These are phyloP conservation scores for Lactifluus pinguis DNA, from an alignment of 768 basidiomycete species.

Conservation along the genomic window DNA sequence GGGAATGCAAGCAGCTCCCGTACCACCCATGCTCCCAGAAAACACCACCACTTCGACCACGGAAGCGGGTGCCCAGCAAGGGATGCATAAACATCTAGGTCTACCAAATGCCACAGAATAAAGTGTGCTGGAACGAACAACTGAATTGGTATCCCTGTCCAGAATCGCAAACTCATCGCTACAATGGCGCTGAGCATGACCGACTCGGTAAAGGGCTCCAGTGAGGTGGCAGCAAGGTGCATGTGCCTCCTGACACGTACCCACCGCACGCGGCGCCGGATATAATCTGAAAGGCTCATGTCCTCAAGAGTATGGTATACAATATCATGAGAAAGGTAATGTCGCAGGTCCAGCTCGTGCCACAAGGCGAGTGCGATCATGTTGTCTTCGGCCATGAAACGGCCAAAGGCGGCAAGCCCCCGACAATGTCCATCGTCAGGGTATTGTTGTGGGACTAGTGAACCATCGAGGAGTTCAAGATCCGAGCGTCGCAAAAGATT, in stretches of 20 bases:
- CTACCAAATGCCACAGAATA: conserved; percentile 62
- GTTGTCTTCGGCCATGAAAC: conserved; percentile 95
- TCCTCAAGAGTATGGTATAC: conserved; percentile 83
- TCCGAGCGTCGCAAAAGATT: conserved; percentile 89
- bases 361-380: conserved; percentile 90
- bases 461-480: conserved; percentile 64
- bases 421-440: conserved; percentile 24
- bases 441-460: conserved; percentile 37
- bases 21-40: conserved; percentile 67
- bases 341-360: conserved; percentile 85
- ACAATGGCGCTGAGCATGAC: conserved; percentile 61
- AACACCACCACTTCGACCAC: conserved; percentile 39
- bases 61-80: conserved; percentile 60
- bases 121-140: conserved; percentile 53
- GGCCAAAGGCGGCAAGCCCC: conserved; percentile 75
- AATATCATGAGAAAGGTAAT: conserved; percentile 86
- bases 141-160: conserved; percentile 45
- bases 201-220: conserved; percentile 91
- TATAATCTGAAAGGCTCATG: conserved; percentile 78
- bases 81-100: conserved; percentile 74
- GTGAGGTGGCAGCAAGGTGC: conserved; percentile 74
- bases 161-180: conserved; percentile 41
- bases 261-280: conserved; percentile 89
- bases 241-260: conserved; percentile 94
- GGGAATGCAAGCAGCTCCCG: conserved; percentile 83